Base-by-base conservation (phyloP, 139 green algal genomes). In the Chlamydomonas schloesseri region DNA sequence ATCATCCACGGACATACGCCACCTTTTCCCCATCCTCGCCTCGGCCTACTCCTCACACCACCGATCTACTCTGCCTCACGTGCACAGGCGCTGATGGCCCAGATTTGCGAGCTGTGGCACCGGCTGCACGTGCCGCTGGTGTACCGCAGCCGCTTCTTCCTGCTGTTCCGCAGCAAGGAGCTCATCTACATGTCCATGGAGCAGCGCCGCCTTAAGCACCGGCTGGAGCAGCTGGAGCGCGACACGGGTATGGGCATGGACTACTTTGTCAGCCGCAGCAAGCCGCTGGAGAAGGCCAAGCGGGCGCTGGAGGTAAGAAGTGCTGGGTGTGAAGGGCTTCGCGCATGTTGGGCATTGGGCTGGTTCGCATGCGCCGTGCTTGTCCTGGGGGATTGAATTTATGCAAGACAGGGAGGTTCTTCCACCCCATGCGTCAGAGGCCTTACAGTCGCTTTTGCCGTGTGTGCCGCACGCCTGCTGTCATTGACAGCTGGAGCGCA, bases 91-190 rank as follows among this genome's bases (percentile, higher is more conserved):
- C 60, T 96, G 67, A 65, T 93, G 79, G 83, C 87, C 0, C 81
- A 82, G 65, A 95, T 96, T 62, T 89, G 95, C 37, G 75, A 88
- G 24, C 74, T 96, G 84, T 96, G 94, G 94, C 83, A 94, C 70
- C 89, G 93, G 84, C 88, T 96, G 77, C 64, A 92, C 24, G 88
- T 95, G 29, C 91, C 94, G 70, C 81, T 96, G 36, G 71, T 87
- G 21, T 93, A 95, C 87, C 89, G 94, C 68, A 92, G 87, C 29
- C 89, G 94, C 55, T 95, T 95, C 86, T 94, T 88, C 55, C 77
- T 95, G 42, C 71, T 31, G 20, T 96, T 96, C 84, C 71, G 86
- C 29, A 83, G 80, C 50, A 79, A 90, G 21, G 92, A 96, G 82
- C 73, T 93, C 29, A 94, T 95, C 76, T 96, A 93, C 84, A 91